Evolutionary conservation across 345 rosid genomes (phyloP).

Genomic region (Salix exigua): DNA sequence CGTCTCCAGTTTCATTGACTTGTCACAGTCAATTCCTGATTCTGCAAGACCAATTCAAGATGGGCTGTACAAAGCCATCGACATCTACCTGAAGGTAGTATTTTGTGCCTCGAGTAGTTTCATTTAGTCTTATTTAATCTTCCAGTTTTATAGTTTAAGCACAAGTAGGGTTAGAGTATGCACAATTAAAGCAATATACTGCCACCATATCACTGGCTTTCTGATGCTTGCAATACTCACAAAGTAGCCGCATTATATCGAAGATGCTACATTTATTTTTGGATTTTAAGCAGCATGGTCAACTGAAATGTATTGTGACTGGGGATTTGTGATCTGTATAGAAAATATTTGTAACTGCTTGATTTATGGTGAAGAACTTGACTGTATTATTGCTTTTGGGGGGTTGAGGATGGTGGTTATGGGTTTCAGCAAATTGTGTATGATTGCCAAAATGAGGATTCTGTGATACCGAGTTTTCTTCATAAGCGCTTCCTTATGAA

Average conservation of each 20-base stretch:
- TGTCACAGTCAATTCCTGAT: slow-evolving; percentile 59
- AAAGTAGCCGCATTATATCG: background rate
- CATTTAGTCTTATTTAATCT: background rate
- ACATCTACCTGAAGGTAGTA: slow-evolving; percentile 66
- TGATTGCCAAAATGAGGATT: background rate
- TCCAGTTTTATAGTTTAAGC: background rate
- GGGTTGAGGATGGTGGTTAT: background rate
- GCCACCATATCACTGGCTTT: background rate
- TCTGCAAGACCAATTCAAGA: slow-evolving; percentile 74
- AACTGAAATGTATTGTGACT: background rate
- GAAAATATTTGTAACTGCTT: background rate
- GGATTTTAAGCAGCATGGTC: background rate
- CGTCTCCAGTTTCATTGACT: slow-evolving; percentile 46
- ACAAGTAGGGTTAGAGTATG: background rate
- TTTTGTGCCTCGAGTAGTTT: background rate
- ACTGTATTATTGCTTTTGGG: background rate
- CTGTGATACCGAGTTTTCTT: background rate
- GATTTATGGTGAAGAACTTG: background rate
- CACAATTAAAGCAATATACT: background rate
- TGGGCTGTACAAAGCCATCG: slow-evolving; percentile 78
- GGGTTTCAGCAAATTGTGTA: background rate
- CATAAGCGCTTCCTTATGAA: background rate
- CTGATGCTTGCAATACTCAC: background rate
- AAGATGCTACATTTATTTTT: background rate
- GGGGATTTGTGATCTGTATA: background rate